phyloP scores from a whole-genome alignment of 164 flowering plant species.

The Macadamia tetraphylla region DNA sequence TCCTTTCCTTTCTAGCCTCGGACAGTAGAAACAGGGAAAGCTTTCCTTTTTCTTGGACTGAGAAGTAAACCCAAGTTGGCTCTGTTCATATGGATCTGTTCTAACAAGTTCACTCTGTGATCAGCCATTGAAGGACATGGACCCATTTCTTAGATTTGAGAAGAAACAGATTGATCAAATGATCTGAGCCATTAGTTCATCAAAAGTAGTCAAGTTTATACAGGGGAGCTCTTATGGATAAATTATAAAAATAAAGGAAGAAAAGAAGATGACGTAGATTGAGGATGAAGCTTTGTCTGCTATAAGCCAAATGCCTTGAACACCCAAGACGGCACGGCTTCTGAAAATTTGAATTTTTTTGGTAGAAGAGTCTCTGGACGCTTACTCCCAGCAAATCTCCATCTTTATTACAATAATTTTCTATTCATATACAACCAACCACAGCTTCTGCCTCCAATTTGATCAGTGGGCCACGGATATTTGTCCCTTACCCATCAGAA shows the following conservation, averaged over 20 bases:
- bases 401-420: slow-evolving; percentile 16
- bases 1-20: slow-evolving; percentile 6
- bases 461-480: no score
- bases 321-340: slow-evolving; percentile 82
- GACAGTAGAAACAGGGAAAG: slow-evolving; percentile 8
- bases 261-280: slow-evolving; percentile 24
- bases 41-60: background rate
- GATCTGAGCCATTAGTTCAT: background rate
- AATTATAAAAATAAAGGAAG: no score
- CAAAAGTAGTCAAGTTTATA: no score
- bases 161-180: background rate
- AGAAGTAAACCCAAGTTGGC: background rate
- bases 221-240: background rate
- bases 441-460: no score
- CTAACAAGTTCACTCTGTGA: background rate
- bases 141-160: no score
- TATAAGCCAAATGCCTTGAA: slow-evolving; percentile 16
- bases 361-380: slow-evolving; percentile 16
- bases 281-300: slow-evolving; percentile 34
- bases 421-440: background rate
- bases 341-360: slow-evolving; percentile 32
- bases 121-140: background rate
- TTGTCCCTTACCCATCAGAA: no score
- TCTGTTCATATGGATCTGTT: background rate
- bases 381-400: slow-evolving; percentile 25